phyloP scores from a whole-genome alignment of 169 alveolate genomes.

The Cryptosporidium felis region DNA sequence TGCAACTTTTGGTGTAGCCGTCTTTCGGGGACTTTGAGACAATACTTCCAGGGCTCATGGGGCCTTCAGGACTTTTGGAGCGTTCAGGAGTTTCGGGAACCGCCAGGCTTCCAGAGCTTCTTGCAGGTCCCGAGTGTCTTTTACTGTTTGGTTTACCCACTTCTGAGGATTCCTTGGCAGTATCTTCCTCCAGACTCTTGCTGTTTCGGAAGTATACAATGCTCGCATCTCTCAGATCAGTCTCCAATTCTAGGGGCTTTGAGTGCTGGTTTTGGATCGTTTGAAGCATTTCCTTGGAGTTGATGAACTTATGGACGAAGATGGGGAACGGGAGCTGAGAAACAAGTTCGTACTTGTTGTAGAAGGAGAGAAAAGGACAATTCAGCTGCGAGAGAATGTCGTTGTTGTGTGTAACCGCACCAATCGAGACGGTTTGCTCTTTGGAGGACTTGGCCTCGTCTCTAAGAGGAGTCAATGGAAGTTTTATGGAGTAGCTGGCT shows the following conservation, averaged over 20 bases:
- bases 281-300: conserved; percentile 43
- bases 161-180: no score
- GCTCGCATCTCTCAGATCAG: conserved; percentile 21
- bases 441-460: no score
- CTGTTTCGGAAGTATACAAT: not conserved
- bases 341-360: conserved; percentile 38
- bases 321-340: conserved; percentile 67
- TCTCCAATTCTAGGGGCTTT: conserved; percentile 14
- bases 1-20: not conserved
- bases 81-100: no score
- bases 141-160: no score
- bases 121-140: no score
- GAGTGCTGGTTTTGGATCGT: not conserved
- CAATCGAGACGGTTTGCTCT: conserved; percentile 16
- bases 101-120: no score
- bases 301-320: conserved; percentile 23
- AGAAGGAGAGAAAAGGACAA: conserved; percentile 53
- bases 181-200: not conserved
- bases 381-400: conserved; percentile 52
- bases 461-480: conserved; percentile 39
- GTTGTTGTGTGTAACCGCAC: conserved; percentile 30
- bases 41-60: no score
- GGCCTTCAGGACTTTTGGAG: no score
- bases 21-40: not conserved
- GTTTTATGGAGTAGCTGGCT: conserved; percentile 7